phyloP scores from a whole-genome alignment of 805 yeast species.

The Spathaspora hagerdaliae region DNA sequence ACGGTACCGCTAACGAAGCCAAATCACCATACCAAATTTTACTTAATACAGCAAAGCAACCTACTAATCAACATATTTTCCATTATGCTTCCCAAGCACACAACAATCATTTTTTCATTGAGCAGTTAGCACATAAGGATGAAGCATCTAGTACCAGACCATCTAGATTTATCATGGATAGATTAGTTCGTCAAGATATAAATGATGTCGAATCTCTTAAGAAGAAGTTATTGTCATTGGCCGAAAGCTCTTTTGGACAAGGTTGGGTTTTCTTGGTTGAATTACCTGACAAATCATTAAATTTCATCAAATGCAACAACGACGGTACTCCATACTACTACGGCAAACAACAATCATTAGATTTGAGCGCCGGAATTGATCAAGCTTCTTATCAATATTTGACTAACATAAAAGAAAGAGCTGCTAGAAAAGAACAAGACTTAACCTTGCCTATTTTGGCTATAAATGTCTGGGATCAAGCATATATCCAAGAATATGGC shows the following conservation, averaged over 20 bases:
- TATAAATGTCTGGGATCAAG: conserved; percentile 83
- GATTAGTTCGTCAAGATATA: conserved; percentile 30
- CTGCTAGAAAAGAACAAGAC: conserved; percentile 44
- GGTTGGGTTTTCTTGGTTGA: conserved; percentile 80
- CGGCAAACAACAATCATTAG: conserved; percentile 66
- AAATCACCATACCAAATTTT: conserved; percentile 70
- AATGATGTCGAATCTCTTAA: conserved; percentile 47
- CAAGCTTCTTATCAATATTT: conserved; percentile 50
- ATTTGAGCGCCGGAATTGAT: conserved; percentile 69
- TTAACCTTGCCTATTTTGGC: conserved; percentile 72
- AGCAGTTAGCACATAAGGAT: conserved; percentile 45
- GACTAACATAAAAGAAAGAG: conserved; percentile 39
- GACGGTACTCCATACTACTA: conserved; percentile 76
- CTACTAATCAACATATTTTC: conserved; percentile 66
- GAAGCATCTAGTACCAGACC: conserved; percentile 33
- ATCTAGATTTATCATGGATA: conserved; percentile 34
- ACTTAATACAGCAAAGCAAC: conserved; percentile 60
- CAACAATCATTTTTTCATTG: conserved; percentile 86
- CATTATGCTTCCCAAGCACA: conserved; percentile 89
- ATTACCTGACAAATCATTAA: conserved; percentile 53
- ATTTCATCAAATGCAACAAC: conserved; percentile 55
- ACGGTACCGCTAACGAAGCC: conserved; percentile 77
- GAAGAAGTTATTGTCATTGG: conserved; percentile 44
- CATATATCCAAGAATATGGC: conserved; percentile 85
- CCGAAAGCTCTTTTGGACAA: conserved; percentile 55